These are phyloP conservation scores for Zanthoxylum bungeanum DNA, from an alignment of 345 rosid genomes.

Conservation along the genomic window DNA sequence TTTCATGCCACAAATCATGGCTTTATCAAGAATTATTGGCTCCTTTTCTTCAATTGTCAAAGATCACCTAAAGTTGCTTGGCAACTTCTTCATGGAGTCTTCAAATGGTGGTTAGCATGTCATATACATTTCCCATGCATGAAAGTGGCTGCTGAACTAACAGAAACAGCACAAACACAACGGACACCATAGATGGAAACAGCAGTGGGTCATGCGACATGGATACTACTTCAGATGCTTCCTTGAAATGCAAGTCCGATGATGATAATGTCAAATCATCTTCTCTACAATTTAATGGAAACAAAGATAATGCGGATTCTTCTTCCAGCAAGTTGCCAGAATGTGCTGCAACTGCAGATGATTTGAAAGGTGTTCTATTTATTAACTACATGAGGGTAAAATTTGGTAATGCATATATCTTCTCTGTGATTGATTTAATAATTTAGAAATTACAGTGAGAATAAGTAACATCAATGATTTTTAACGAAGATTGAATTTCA, in stretches of 20 bases:
- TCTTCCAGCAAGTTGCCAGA: slow-evolving; percentile 1
- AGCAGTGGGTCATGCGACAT: not conserved
- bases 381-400: not conserved
- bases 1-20: no score
- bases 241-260: not conserved
- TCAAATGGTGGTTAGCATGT: no score
- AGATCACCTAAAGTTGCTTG: no score
- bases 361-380: slow-evolving; percentile 9
- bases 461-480: not conserved
- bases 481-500: not conserved
- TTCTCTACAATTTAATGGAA: not conserved
- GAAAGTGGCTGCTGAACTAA: no score
- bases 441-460: not conserved
- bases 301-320: not conserved
- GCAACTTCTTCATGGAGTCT: no score
- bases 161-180: not conserved
- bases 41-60: no score
- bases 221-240: not conserved
- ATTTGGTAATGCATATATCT: not conserved
- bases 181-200: not conserved
- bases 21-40: no score
- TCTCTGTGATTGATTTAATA: not conserved
- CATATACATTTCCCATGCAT: no score
- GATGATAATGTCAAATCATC: not conserved
- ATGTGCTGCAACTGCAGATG: slow-evolving; percentile 1